Evolutionary conservation across 2,329 filamentous ascomycete species (phyloP), one percentile per base, ranked within the genome.

Genomic region (Apiospora kogelbergensis): DNA sequence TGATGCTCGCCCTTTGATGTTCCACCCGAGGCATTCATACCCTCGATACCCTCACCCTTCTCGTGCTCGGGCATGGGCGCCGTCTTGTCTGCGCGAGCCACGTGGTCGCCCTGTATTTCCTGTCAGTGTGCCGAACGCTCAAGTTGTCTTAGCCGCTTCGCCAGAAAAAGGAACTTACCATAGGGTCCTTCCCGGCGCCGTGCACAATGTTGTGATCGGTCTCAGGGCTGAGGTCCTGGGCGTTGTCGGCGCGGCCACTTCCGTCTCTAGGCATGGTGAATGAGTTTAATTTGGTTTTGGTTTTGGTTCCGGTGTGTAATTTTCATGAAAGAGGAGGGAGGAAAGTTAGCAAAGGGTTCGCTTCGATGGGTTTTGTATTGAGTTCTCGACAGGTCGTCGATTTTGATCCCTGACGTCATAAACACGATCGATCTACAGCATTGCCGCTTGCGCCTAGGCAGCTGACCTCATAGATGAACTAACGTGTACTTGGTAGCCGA

Each of bases 211-310:
- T 71, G 71, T 84, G 78, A 68, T 76, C 76, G 11, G 77, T 74
- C 68, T 81, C 81, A 42, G 83, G 74, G 69, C 64, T 67, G 24
- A 72, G 65, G 7, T 74, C 74, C 20, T 67, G 48, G 37, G 82
- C 82, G 76, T 86, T 86, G 77, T 86, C 78, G 68, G 81, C 80
- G 71, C 79, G 80, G 67, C 83, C 83, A 74, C 83, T 82, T 83
- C 84, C 84, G 70, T 83, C 78, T 75, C 84, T 82, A 82, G 84
- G 84, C 85, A 86, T 86, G 69, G 68, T 83, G 76, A 37, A 24
- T 41, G 30, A 37, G 44, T 24, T 30, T 30, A 40, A 20, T 5
- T 22, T 22, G 30, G n/a, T n/a, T n/a, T n/a, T 10, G n/a, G 9
- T 66, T 30, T 44, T 48, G 26, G 26, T 2, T 33, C 17, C 26